Evolutionary conservation across 805 yeast genomes (phyloP).

Genomic region (Metschnikowia matae): DNA sequence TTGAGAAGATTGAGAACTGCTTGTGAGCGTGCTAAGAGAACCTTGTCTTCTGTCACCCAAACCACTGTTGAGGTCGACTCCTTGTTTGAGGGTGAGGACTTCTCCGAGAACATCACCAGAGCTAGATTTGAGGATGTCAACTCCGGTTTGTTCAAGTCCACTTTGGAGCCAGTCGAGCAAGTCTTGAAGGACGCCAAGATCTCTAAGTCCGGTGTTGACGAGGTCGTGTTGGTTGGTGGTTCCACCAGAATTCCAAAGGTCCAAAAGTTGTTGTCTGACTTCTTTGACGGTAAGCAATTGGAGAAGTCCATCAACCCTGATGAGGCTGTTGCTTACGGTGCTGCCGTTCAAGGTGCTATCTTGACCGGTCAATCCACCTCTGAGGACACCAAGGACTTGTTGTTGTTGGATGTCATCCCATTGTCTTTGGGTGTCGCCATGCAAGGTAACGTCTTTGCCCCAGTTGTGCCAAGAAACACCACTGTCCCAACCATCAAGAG

Average conservation of each 20-base stretch:
- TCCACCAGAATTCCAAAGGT: slow-evolving; percentile 99
- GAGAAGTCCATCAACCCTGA: slow-evolving; percentile 98
- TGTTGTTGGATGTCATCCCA: slow-evolving; percentile 49
- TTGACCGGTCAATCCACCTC: slow-evolving; percentile 48
- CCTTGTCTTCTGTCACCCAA: slow-evolving; percentile 91
- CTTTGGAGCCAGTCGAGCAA: slow-evolving; percentile 93
- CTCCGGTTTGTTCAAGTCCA: slow-evolving; percentile 87
- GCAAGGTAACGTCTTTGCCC: slow-evolving; percentile 50
- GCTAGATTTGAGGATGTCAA: slow-evolving; percentile 98
- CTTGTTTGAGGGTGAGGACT: slow-evolving; percentile 89
- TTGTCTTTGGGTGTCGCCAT: slow-evolving; percentile 49
- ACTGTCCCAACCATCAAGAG: slow-evolving; percentile 49
- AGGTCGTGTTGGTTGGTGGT: slow-evolving; percentile 97
- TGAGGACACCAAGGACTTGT: slow-evolving; percentile 48
- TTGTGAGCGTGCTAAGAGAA: slow-evolving; percentile 97
- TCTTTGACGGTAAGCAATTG: slow-evolving; percentile 91
- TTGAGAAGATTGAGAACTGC: slow-evolving; percentile 86
- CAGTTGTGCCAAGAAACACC: slow-evolving; percentile 50
- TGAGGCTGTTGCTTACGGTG: slow-evolving; percentile 99
- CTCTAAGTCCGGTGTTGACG: slow-evolving; percentile 82
- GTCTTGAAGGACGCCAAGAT: slow-evolving; percentile 92
- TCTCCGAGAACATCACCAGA: slow-evolving; percentile 91
- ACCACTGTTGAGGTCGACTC: slow-evolving; percentile 96
- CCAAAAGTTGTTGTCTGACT: slow-evolving; percentile 86
- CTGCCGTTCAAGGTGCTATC: slow-evolving; percentile 94